phyloP scores from a whole-genome alignment of 208 protist species.

The Wallacemonas sp. region DNA sequence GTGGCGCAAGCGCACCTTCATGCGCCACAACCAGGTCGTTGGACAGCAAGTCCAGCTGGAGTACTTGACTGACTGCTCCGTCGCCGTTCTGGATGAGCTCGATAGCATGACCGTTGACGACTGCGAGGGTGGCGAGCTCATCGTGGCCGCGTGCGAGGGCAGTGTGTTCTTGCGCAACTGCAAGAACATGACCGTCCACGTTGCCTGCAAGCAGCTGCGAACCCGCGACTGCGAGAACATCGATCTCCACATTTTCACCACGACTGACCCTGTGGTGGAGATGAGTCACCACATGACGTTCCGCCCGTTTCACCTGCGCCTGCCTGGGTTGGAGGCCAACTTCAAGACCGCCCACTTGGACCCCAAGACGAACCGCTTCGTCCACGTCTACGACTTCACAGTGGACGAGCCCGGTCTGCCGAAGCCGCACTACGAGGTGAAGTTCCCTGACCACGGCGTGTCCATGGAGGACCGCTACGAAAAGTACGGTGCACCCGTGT shows the following conservation, averaged over 20 bases:
- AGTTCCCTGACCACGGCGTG: slow-evolving; percentile 71
- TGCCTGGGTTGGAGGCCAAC: slow-evolving; percentile 54
- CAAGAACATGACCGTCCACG: slow-evolving; percentile 88
- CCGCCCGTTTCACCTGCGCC: slow-evolving; percentile 77
- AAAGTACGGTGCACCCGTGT: slow-evolving; percentile 67
- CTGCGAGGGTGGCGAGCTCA: slow-evolving; percentile 90
- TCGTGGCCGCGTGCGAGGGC: slow-evolving; percentile 90
- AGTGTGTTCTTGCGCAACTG: slow-evolving; percentile 94
- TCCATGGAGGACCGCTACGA: slow-evolving; percentile 66
- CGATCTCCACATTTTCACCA: slow-evolving; percentile 83
- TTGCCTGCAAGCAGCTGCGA: slow-evolving; percentile 94
- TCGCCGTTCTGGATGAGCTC: slow-evolving; percentile 84
- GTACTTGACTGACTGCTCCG: slow-evolving; percentile 83
- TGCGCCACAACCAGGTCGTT: slow-evolving; percentile 67
- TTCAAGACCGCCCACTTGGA: slow-evolving; percentile 71
- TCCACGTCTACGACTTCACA: slow-evolving; percentile 94
- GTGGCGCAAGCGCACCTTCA: slow-evolving; percentile 64
- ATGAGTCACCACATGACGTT: slow-evolving; percentile 88
- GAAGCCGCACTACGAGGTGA: slow-evolving; percentile 75
- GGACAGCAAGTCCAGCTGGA: slow-evolving; percentile 91
- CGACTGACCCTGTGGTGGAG: slow-evolving; percentile 91
- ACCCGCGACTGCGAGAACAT: slow-evolving; percentile 87
- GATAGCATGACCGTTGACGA: slow-evolving; percentile 93
- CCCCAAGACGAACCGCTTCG: slow-evolving; percentile 77
- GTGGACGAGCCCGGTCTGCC: slow-evolving; percentile 56